A percentile compares a stretch with the other conserved stretches of the same genome.
Conservation (phyloP, 495 filamentous ascomycete genomes). For the Penicillium malachiteum region DNA sequence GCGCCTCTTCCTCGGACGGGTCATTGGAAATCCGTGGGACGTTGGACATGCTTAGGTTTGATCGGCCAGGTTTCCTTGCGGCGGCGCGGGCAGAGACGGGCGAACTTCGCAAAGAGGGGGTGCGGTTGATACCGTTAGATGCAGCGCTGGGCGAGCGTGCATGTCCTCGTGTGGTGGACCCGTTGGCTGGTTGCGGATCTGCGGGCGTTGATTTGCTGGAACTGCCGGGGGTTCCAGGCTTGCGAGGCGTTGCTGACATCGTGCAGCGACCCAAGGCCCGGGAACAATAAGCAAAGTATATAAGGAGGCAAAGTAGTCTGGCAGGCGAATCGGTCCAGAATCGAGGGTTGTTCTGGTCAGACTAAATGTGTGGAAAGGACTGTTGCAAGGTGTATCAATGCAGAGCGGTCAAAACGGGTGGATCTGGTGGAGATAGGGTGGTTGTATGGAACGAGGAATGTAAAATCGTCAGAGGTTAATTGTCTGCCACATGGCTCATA, state of each 20-base stretch:
- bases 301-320: slow-evolving; percentile 13
- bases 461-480: slow-evolving; percentile 28
- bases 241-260: slow-evolving; percentile 48
- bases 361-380: slow-evolving; percentile 14
- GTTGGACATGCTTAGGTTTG: slow-evolving; percentile 57
- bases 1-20: slow-evolving; percentile 59
- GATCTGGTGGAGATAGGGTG: slow-evolving; percentile 17
- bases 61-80: slow-evolving; percentile 57
- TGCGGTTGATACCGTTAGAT: slow-evolving; percentile 40
- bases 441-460: slow-evolving; percentile 15
- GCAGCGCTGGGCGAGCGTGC: slow-evolving; percentile 41
- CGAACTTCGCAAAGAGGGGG: slow-evolving; percentile 42
- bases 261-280: slow-evolving; percentile 26
- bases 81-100: slow-evolving; percentile 70
- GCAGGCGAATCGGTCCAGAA: neutral
- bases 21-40: slow-evolving; percentile 56
- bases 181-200: slow-evolving; percentile 36
- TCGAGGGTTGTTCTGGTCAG: neutral
- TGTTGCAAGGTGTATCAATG: slow-evolving; percentile 18
- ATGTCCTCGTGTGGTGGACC: slow-evolving; percentile 42
- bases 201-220: slow-evolving; percentile 40
- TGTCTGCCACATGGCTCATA: slow-evolving; percentile 27
- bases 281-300: slow-evolving; percentile 17
- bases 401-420: slow-evolving; percentile 33
- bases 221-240: slow-evolving; percentile 41